Evolutionary conservation across 2,329 filamentous ascomycete genomes (phyloP).

Genomic region (Pseudocercospora fuligena): DNA sequence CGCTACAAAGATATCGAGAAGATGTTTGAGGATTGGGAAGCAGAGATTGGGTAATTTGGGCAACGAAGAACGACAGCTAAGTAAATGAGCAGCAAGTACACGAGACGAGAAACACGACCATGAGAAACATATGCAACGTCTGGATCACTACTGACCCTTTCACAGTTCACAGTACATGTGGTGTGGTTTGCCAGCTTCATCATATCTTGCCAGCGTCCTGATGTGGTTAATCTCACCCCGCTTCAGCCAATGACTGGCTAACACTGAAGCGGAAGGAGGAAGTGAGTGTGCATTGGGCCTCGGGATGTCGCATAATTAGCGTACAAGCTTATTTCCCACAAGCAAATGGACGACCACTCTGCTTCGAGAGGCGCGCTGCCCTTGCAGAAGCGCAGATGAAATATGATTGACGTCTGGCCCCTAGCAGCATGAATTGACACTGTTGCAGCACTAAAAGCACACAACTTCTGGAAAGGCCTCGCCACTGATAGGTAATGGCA

Average conservation of each 20-base stretch:
- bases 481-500: background rate
- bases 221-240: background rate
- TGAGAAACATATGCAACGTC: background rate
- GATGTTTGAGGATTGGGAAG: conserved; percentile 15
- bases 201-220: background rate
- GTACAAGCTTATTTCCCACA: background rate
- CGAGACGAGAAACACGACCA: background rate
- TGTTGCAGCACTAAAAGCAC: background rate
- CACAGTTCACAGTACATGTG: too few species aligned
- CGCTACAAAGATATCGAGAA: conserved; percentile 16
- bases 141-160: background rate
- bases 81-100: background rate
- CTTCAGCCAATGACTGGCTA: background rate
- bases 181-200: background rate
- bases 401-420: background rate
- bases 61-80: background rate
- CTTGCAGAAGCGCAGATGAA: background rate
- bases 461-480: background rate
- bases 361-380: background rate
- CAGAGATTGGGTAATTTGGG: background rate
- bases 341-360: background rate
- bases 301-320: background rate
- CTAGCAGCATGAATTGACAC: background rate
- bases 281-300: background rate
- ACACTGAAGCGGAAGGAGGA: conserved; percentile 2